Percentiles rank a stretch among this genome's conserved stretches.
Conservation (phyloP, 1,139 yeast genomes). For the Geotrichum fermentans region DNA sequence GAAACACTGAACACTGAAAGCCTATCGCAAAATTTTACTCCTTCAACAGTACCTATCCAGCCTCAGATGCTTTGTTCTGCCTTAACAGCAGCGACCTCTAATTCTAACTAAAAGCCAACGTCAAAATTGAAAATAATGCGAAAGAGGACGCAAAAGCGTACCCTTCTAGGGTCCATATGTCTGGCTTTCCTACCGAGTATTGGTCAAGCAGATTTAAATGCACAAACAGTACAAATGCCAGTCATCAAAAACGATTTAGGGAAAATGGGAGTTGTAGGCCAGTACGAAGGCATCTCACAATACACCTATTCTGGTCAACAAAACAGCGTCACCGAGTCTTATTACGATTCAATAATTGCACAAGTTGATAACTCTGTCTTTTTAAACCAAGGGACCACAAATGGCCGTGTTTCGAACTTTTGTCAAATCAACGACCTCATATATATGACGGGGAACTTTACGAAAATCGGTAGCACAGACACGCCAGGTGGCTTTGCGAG, state of each 20-base stretch:
- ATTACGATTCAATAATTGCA: conserved; percentile 26
- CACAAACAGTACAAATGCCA: conserved; percentile 29
- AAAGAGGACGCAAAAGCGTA: conserved; percentile 4
- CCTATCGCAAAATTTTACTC: too few relatives aligned
- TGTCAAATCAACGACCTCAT: conserved; percentile 42
- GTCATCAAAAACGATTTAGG: conserved; percentile 33
- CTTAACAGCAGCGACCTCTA: too few relatives aligned
- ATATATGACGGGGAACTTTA: conserved; percentile 46
- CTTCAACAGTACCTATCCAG: not conserved
- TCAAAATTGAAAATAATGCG: conserved; percentile 13
- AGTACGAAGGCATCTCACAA: conserved; percentile 55
- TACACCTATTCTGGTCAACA: conserved; percentile 53
- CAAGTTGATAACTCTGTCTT: conserved; percentile 27
- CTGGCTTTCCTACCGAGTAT: conserved; percentile 6
- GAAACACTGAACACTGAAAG: too few relatives aligned
- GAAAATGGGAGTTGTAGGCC: conserved; percentile 59
- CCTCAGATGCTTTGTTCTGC: not conserved
- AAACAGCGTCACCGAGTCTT: conserved; percentile 25
- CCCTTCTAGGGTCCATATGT: conserved; percentile 10
- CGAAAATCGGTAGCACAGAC: conserved; percentile 38
- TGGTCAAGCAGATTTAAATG: conserved; percentile 4
- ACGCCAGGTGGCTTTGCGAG: conserved; percentile 50
- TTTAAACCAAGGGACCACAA: conserved; percentile 24
- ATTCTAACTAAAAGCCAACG: too few relatives aligned
- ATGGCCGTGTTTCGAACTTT: conserved; percentile 35